These are phyloP conservation scores for Ephemerocybe angulata DNA, from an alignment of 768 basidiomycete species.

Conservation along the genomic window DNA sequence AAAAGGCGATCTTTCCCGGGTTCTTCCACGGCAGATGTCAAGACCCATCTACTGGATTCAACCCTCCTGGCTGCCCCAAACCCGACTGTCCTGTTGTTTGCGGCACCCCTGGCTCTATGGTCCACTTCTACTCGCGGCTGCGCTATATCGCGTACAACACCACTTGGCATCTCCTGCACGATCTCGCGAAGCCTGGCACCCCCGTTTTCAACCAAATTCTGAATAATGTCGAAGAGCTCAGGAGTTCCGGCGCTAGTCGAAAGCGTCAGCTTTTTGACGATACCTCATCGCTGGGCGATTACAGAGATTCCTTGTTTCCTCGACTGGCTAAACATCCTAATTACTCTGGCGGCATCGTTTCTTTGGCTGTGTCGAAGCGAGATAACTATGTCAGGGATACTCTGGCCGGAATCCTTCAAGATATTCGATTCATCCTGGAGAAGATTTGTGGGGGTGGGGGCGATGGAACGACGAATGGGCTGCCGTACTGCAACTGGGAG, in stretches of 20 bases:
- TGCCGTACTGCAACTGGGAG: slow-evolving; percentile 61
- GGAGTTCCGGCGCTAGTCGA: slow-evolving; percentile 12
- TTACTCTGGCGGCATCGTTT: not conserved
- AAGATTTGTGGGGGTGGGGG: slow-evolving; percentile 44
- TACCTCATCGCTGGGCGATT: not conserved
- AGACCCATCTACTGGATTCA: slow-evolving; percentile 38
- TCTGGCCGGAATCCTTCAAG: slow-evolving; percentile 30
- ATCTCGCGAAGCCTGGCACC: slow-evolving; percentile 34
- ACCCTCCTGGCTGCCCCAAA: slow-evolving; percentile 72
- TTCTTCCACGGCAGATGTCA: slow-evolving; percentile 79
- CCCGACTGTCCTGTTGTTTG: slow-evolving; percentile 77
- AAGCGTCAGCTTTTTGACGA: slow-evolving; percentile 4
- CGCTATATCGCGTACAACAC: slow-evolving; percentile 46
- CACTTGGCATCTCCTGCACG: slow-evolving; percentile 31
- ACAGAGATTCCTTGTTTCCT: not conserved
- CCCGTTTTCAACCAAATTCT: slow-evolving; percentile 42
- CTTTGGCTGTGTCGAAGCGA: not conserved
- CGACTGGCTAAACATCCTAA: not conserved
- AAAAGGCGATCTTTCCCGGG: slow-evolving; percentile 60
- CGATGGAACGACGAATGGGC: slow-evolving; percentile 22
- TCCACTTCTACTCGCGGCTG: slow-evolving; percentile 59
- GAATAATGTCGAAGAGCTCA: slow-evolving; percentile 34
- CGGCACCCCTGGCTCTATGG: slow-evolving; percentile 77
- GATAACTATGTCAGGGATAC: slow-evolving; percentile 12
- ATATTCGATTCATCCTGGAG: slow-evolving; percentile 28